These are phyloP conservation scores for Hyparrhenia diplandra DNA, from an alignment of 176 grass and related monocot genomes.

Conservation along the genomic window DNA sequence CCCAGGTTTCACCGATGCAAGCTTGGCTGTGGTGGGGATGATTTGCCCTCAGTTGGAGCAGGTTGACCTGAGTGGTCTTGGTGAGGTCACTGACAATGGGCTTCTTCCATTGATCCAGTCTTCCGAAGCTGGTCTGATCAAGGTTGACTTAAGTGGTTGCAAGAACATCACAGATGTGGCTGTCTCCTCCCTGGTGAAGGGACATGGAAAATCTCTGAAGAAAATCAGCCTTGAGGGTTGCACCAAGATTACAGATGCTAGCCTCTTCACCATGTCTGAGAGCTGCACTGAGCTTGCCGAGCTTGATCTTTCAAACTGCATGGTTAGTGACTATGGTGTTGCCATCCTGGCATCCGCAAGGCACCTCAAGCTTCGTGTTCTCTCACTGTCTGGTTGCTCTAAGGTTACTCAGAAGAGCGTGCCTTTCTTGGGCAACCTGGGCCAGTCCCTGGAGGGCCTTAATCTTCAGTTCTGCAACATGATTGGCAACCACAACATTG, in stretches of 20 bases:
- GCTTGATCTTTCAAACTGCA: constrained; percentile 79
- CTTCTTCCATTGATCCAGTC: constrained; percentile 64
- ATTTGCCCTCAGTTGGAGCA: constrained; percentile 85
- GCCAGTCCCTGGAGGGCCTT: constrained; percentile 59
- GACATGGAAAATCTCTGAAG: constrained; percentile 78
- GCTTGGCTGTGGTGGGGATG: constrained; percentile 69
- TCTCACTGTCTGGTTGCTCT: constrained; percentile 72
- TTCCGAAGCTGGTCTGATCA: constrained; percentile 51
- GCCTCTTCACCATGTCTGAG: constrained; percentile 51
- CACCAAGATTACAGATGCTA: constrained; percentile 82
- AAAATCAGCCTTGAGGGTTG: constrained; percentile 79
- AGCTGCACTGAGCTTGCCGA: constrained; percentile 58
- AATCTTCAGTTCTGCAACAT: constrained; percentile 86
- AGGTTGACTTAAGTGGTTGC: constrained; percentile 75
- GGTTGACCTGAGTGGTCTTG: constrained; percentile 68
- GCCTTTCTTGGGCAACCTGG: constrained; percentile 69
- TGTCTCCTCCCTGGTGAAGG: constrained; percentile 60
- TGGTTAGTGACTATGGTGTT: constrained; percentile 67
- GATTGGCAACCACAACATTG: constrained; percentile 53
- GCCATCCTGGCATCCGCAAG: constrained; percentile 54
- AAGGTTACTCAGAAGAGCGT: constrained; percentile 63
- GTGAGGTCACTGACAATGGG: constrained; percentile 59
- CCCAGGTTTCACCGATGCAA: constrained; percentile 77
- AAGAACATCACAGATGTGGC: constrained; percentile 78
- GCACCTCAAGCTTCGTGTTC: constrained; percentile 66